A percentile compares a stretch with the other conserved stretches of the same genome.
Evolutionary conservation across 768 basidiomycete genomes (phyloP).

Genomic region (Gloeophyllum trabeum): DNA sequence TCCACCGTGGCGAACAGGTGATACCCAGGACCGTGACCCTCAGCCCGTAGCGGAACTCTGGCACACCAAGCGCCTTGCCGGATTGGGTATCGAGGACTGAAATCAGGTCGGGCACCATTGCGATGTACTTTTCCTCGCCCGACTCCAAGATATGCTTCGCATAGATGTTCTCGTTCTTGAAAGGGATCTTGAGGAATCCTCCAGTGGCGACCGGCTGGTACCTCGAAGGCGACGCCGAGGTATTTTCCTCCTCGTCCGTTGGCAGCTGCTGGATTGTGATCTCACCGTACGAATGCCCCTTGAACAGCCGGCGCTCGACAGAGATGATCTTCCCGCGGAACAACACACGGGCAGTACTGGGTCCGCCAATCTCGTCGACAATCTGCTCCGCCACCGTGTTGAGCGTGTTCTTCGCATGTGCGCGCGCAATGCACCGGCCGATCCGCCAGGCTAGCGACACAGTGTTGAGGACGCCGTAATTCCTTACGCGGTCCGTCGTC

Average conservation of each 20-base stretch:
- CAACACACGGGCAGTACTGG: constrained; percentile 27
- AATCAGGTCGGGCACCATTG: constrained; percentile 56
- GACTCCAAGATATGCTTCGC: constrained; percentile 20
- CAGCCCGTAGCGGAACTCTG: constrained; percentile 30
- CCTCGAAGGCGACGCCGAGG: neutral
- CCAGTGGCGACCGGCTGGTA: neutral
- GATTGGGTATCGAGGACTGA: constrained; percentile 51
- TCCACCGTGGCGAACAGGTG: neutral
- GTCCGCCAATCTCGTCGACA: constrained; percentile 15
- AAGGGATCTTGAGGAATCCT: constrained; percentile 32
- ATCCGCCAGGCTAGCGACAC: constrained; percentile 54
- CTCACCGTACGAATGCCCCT: constrained; percentile 19
- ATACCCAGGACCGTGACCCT: neutral
- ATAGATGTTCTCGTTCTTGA: constrained; percentile 53
- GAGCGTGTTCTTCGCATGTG: constrained; percentile 23
- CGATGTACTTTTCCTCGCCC: constrained; percentile 29
- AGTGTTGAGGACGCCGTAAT: constrained; percentile 31
- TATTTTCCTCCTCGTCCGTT: neutral
- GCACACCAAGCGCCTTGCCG: constrained; percentile 52
- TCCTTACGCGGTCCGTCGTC: constrained; percentile 9
- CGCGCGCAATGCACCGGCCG: constrained; percentile 44
- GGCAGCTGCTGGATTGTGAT: constrained; percentile 10
- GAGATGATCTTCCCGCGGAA: constrained; percentile 54
- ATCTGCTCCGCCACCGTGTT: neutral
- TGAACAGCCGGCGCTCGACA: constrained; percentile 25